Evolutionary conservation across 2,329 filamentous ascomycete genomes (phyloP), one percentile per base, ranked within the genome.

Genomic region (Myotisia sp.): DNA sequence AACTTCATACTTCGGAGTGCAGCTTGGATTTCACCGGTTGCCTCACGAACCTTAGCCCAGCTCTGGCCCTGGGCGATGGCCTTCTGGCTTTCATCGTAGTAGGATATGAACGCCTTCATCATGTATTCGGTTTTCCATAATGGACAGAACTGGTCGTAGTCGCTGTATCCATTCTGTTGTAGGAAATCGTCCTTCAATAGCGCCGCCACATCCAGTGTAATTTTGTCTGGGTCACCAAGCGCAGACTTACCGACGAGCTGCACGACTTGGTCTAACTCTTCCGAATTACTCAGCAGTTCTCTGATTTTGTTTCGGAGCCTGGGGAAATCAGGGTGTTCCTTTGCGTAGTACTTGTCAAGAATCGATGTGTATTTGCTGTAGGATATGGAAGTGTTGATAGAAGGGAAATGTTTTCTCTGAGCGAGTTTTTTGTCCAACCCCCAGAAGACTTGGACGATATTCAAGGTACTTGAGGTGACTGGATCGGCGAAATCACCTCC

Each of bases 41-140:
- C 75, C 51, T 98, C 90, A 47, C 87, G 76, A 36, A 98, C 79
- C 72, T 92, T 94, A 54, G 68, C 66, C 90, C 90, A 98, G 61
- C 67, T 79, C 62, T 87, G 80, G 41, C 90, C 90, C 59, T 93
- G 84, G 4, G 80, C 71, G 53, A 98, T 73, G 5, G 84, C 85
- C 73, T 94, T 95, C 59, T 95, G 87, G 16, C 84, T 78, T 67
- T 98, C 90, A 52, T 98, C 92, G 57, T 94, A 84, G 73, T 87
- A 98, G 38, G 79, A 82, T 69, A 98, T 82, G 76, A 98, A 95
- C 44, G 84, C 79, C 73, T 92, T 94, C 90, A 98, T 98, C 90
- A 98, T 95, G 79, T 90, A 98, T 59, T 92, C 81, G 0, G 90
- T 98, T 78, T 98, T 98, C 90, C 90, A 98, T 53, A 98, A 73